phyloP scores from a whole-genome alignment of 2,329 filamentous ascomycete genomes.

The Penicillium occitanis region DNA sequence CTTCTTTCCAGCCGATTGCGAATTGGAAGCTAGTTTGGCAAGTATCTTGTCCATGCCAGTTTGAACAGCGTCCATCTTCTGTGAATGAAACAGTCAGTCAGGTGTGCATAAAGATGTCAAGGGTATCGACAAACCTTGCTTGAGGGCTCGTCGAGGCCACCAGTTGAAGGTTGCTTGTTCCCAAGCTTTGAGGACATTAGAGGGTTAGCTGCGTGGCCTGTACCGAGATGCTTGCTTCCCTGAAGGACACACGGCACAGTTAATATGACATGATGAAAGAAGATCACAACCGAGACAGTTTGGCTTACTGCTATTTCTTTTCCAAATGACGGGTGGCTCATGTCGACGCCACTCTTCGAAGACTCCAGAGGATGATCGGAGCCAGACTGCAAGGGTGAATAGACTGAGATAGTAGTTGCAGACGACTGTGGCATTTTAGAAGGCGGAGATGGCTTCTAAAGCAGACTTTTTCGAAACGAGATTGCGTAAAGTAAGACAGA shows the following conservation, averaged over 20 bases:
- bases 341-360: conserved; percentile 3
- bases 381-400: background rate
- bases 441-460: conserved; percentile 11
- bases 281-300: background rate
- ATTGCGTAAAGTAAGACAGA: conserved; percentile 10
- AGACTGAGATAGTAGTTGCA: conserved; percentile 4
- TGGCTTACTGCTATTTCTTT: conserved; percentile 16
- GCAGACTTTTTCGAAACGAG: background rate
- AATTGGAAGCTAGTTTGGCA: conserved; percentile 42
- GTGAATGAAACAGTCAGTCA: conserved; percentile 41
- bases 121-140: conserved; percentile 38
- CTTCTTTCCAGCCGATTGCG: conserved; percentile 25
- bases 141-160: conserved; percentile 29
- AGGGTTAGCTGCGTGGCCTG: conserved; percentile 32
- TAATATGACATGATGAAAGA: conserved; percentile 3
- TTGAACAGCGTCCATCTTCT: conserved; percentile 45
- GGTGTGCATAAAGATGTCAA: background rate
- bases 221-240: conserved; percentile 30
- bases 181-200: conserved; percentile 38
- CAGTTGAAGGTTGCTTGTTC: conserved; percentile 30
- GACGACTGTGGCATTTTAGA: conserved; percentile 8
- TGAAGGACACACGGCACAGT: conserved; percentile 18
- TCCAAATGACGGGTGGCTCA: conserved; percentile 1
- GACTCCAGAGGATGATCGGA: conserved; percentile 1
- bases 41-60: conserved; percentile 63